Percentiles rank a stretch among this genome's conserved stretches.
Evolutionary conservation across 176 grass and related monocot species (phyloP).

Genomic region (Tillandsia leiboldiana): DNA sequence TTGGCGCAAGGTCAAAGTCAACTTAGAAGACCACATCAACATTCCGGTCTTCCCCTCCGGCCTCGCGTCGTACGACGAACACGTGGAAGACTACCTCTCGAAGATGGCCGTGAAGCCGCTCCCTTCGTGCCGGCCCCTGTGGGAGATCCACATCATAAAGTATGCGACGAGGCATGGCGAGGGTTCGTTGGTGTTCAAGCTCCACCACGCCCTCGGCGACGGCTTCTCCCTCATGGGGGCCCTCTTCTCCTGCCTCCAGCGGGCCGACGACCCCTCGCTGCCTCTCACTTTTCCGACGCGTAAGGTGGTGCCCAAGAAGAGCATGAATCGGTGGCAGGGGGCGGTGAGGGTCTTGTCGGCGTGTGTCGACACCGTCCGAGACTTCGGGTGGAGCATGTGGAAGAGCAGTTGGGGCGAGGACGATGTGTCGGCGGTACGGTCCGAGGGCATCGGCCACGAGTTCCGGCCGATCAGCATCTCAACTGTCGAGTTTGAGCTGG

Average conservation of each 20-base stretch:
- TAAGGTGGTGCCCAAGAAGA: background rate
- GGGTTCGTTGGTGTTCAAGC: slow-evolving; percentile 29
- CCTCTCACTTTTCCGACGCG: slow-evolving; percentile 25
- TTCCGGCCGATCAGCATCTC: slow-evolving; percentile 25
- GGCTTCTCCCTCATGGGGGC: slow-evolving; percentile 37
- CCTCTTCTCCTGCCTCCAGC: slow-evolving; percentile 25
- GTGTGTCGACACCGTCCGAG: slow-evolving; percentile 20
- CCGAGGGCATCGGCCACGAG: slow-evolving; percentile 16
- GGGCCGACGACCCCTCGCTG: slow-evolving; percentile 29
- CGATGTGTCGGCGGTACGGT: slow-evolving; percentile 19
- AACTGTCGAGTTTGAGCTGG: slow-evolving; percentile 15
- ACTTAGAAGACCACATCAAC: slow-evolving; percentile 27
- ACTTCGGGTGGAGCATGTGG: slow-evolving; percentile 33
- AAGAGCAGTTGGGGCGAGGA: slow-evolving; percentile 21
- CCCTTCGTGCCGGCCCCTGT: slow-evolving; percentile 17
- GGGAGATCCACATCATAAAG: slow-evolving; percentile 38
- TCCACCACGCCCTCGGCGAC: slow-evolving; percentile 31
- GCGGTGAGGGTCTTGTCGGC: background rate
- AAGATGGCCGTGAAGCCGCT: slow-evolving; percentile 8
- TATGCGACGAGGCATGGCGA: slow-evolving; percentile 20
- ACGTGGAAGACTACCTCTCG: slow-evolving; percentile 23
- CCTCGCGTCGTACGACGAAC: slow-evolving; percentile 20
- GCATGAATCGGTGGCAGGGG: background rate
- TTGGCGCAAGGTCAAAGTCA: slow-evolving; percentile 26
- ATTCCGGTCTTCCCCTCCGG: slow-evolving; percentile 21